Evolutionary conservation across 768 basidiomycete genomes (phyloP), one percentile per base, ranked within the genome.

Genomic region (Tylopilus plumbeoviolaceoides): DNA sequence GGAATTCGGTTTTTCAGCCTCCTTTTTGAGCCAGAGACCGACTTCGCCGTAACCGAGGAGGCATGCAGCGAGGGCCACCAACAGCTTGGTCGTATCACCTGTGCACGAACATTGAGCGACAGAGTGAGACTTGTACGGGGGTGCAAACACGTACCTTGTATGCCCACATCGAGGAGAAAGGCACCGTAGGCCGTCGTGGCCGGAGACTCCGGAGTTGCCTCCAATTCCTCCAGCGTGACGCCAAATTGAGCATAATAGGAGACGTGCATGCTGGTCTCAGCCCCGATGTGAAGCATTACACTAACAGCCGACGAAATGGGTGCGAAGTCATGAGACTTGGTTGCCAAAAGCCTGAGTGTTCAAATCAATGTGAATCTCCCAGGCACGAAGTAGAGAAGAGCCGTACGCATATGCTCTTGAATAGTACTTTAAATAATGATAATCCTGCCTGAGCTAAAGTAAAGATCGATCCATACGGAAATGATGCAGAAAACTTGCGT

Each of bases 11-110:
- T 61, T 33, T 73, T 63, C 1, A 7, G 76, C 78, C 54, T 85
- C 77, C 33, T 76, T 80, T 66, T 83, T 78, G 30, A 98, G 72
- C 85, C 91, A 90, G 38, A 91, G 70, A 1, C 93, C 94, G 0
- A 94, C 91, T 65, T 95, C 90, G 11, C 94, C 94, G 64, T 97
- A 98, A 3, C 94, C 95, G 0, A 95, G 72, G 9, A 95, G 74
- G 65, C 95, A 98, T 8, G 90, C 85, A 10, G 88, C 83, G 1
- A 94, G 77, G 0, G 90, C 87, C 72, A 97, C 84, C n/a, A 87
- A 63, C 6, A 95, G 72, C 54, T 80, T 85, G 33, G 80, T 78
- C 5, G 79, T 67, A 62, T 94, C 91, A 0, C 91, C 90, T 81
- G 51, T 21, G 25, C 40, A 38, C 38, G 20, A 12, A 8, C n/a